Conservation (phyloP, 2,329 filamentous ascomycete genomes). For the Ophiostoma australiae region DNA sequence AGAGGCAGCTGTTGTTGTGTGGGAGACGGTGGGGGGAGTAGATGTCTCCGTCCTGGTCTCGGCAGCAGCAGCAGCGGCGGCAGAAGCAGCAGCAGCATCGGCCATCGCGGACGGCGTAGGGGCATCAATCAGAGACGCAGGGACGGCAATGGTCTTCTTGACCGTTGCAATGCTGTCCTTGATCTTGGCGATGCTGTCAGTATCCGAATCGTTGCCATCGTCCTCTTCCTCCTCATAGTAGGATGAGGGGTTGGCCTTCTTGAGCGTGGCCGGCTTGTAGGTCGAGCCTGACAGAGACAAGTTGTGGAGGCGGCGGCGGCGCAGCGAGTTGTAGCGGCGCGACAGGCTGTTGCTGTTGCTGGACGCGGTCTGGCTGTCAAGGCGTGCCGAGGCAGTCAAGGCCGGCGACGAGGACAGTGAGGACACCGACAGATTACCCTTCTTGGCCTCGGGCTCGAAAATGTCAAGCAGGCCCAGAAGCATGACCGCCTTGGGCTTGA, state of each 20-base stretch:
- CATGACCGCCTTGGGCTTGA: conserved; percentile 26
- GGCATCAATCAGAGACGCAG: conserved; percentile 13
- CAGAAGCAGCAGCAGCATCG: neutral
- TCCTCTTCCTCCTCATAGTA: neutral
- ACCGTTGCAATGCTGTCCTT: neutral
- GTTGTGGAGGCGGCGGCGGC: conserved; percentile 11
- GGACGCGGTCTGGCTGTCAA: neutral
- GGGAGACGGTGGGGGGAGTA: neutral
- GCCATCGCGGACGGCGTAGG: neutral
- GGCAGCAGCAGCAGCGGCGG: neutral
- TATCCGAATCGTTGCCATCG: neutral
- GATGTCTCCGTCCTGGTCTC: neutral
- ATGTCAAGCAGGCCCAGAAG: conserved; percentile 26
- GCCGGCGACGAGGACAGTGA: neutral
- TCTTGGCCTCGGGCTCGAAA: conserved; percentile 17
- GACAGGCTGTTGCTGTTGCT: conserved; percentile 2
- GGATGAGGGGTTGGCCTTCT: neutral
- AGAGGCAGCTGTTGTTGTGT: neutral
- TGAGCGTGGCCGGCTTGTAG: neutral
- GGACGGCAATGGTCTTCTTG: conserved; percentile 10
- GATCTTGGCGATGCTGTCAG: neutral
- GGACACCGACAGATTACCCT: neutral
- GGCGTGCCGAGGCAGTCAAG: neutral
- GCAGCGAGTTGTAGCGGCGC: conserved; percentile 25
- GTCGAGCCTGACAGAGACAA: neutral